Percentiles rank a stretch among this genome's conserved stretches.
These are phyloP conservation scores for Aspergillus intermedius DNA, from an alignment of 2,329 filamentous ascomycete species.

Conservation along the genomic window DNA sequence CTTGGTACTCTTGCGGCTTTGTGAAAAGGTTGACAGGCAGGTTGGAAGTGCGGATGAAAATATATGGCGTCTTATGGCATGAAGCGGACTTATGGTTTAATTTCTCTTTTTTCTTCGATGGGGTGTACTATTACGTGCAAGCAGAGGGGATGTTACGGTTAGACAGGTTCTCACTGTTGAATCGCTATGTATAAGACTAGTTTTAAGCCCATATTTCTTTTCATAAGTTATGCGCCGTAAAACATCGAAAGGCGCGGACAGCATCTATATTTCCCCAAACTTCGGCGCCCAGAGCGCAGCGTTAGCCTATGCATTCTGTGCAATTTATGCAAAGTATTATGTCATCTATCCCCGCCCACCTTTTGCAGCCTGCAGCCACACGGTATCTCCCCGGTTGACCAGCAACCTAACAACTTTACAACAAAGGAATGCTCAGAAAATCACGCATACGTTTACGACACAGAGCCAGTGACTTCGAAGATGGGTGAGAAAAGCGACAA, in stretches of 20 bases:
- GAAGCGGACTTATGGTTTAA: constrained; percentile 7
- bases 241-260: too few species aligned
- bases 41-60: not conserved
- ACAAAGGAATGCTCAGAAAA: constrained; percentile 2
- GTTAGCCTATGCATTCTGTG: not conserved
- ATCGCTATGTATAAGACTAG: too few species aligned
- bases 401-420: not conserved
- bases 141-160: too few species aligned
- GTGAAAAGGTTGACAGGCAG: not conserved
- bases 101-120: not conserved
- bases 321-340: not conserved
- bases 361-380: not conserved
- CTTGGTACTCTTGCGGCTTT: not conserved
- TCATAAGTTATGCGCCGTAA: too few species aligned
- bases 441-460: constrained; percentile 1
- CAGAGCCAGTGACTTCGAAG: constrained; percentile 6
- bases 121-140: not conserved
- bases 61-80: constrained; percentile 13
- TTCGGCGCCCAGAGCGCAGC: not conserved
- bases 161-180: too few species aligned
- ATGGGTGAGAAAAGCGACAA: constrained; percentile 6
- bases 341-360: not conserved
- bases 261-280: too few species aligned
- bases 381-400: not conserved
- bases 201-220: too few species aligned